A percentile compares a stretch with the other conserved stretches of the same genome.
phyloP scores from a whole-genome alignment of 768 basidiomycete genomes.

The Leccinum subgranulosum region DNA sequence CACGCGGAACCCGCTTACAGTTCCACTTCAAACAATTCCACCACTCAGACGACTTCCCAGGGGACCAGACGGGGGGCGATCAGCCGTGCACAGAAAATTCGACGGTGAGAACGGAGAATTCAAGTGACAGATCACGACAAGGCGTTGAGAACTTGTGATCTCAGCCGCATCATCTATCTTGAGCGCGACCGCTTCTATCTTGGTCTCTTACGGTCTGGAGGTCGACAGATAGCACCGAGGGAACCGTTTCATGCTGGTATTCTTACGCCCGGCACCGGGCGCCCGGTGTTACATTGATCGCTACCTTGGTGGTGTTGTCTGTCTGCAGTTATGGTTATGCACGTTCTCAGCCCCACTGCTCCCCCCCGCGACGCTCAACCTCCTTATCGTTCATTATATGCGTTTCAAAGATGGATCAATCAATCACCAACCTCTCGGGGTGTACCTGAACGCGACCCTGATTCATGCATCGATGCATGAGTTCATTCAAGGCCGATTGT shows the following conservation, averaged over 20 bases:
- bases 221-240: slow-evolving; percentile 3
- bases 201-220: slow-evolving; percentile 4
- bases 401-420: slow-evolving; percentile 1
- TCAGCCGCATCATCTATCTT: slow-evolving; percentile 10
- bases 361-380: neutral
- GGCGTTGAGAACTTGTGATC: slow-evolving; percentile 6
- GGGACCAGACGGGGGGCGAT: slow-evolving; percentile 5
- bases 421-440: slow-evolving; percentile 10
- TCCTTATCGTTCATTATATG: neutral
- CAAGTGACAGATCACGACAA: neutral
- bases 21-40: neutral
- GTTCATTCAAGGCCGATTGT: slow-evolving; percentile 22
- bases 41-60: slow-evolving; percentile 1
- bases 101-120: slow-evolving; percentile 13
- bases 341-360: neutral
- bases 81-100: slow-evolving; percentile 2
- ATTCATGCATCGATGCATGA: slow-evolving; percentile 17
- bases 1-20: neutral
- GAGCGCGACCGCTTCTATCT: slow-evolving; percentile 10
- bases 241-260: slow-evolving; percentile 10
- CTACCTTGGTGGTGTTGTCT: slow-evolving; percentile 2
- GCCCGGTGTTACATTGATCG: slow-evolving; percentile 8
- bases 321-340: neutral
- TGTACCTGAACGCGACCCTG: slow-evolving; percentile 27
- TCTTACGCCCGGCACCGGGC: slow-evolving; percentile 19